Conservation (phyloP, 805 yeast species). For the Metschnikowia sp. region DNA sequence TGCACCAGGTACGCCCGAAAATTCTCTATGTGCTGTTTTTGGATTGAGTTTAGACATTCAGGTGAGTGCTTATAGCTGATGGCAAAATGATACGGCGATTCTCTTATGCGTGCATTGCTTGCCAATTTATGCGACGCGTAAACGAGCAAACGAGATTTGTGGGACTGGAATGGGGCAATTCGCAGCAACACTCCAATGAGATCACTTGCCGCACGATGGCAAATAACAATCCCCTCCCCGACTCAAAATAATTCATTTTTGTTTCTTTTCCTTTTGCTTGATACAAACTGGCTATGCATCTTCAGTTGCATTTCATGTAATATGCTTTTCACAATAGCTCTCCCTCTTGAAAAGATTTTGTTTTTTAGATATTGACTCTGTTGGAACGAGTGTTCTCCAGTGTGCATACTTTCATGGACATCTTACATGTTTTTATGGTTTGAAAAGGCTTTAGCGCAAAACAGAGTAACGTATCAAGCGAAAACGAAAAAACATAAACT, state of each 20-base stretch:
- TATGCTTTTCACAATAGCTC: too few relatives aligned
- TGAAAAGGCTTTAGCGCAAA: too few relatives aligned
- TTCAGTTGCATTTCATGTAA: too few relatives aligned
- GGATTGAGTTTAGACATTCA: slow-evolving; percentile 55
- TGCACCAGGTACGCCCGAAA: slow-evolving; percentile 78
- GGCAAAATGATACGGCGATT: neutral
- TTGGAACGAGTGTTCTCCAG: too few relatives aligned
- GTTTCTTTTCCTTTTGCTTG: neutral
- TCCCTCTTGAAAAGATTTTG: too few relatives aligned
- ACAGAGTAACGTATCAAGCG: too few relatives aligned
- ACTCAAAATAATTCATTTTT: too few relatives aligned
- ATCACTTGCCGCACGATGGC: neutral
- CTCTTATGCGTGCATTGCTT: neutral
- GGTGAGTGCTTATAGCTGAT: neutral
- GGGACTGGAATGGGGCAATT: neutral
- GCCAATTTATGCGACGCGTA: slow-evolving; percentile 5
- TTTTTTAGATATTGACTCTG: too few relatives aligned
- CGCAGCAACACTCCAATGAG: neutral
- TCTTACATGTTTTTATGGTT: too few relatives aligned
- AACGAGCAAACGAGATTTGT: slow-evolving; percentile 7
- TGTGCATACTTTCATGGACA: too few relatives aligned
- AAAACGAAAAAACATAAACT: too few relatives aligned
- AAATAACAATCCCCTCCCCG: neutral
- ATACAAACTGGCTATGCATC: neutral
- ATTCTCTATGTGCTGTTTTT: slow-evolving; percentile 64